A percentile compares a stretch with the other conserved stretches of the same genome.
These are phyloP conservation scores for Lactarius pseudohatsudake DNA, from an alignment of 768 basidiomycete genomes.

Conservation along the genomic window DNA sequence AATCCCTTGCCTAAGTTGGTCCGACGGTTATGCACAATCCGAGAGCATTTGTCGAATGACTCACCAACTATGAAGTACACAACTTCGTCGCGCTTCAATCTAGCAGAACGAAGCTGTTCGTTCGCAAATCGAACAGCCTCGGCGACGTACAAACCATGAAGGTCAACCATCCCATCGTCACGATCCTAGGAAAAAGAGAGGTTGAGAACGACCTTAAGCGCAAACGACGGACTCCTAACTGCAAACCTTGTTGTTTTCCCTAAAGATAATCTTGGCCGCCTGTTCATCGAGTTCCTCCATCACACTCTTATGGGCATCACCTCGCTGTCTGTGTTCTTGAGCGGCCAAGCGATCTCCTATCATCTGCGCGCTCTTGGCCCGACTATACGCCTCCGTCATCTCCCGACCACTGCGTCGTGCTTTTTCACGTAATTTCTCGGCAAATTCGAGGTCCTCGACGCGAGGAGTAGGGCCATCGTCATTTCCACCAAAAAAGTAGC, in stretches of 20 bases:
- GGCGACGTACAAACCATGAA: conserved; percentile 13
- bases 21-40: neutral
- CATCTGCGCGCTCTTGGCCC: conserved; percentile 8
- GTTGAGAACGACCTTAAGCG: neutral
- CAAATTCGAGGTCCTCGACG: no score
- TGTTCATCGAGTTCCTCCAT: neutral
- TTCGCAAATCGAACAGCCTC: conserved; percentile 13
- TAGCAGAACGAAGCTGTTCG: neutral
- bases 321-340: neutral
- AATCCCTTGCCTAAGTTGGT: conserved; percentile 7
- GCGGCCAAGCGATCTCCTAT: neutral
- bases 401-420: no score
- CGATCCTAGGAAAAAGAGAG: neutral
- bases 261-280: conserved; percentile 12
- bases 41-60: neutral
- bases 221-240: neutral
- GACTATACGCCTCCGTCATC: neutral
- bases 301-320: neutral
- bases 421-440: no score
- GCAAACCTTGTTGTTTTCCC: conserved; percentile 18
- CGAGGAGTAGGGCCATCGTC: no score
- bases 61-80: conserved; percentile 21
- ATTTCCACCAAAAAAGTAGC: no score
- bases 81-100: neutral
- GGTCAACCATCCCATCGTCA: conserved; percentile 6